Conservation (phyloP, 78 protist species). For the Tieghemostelium lacteum region DNA sequence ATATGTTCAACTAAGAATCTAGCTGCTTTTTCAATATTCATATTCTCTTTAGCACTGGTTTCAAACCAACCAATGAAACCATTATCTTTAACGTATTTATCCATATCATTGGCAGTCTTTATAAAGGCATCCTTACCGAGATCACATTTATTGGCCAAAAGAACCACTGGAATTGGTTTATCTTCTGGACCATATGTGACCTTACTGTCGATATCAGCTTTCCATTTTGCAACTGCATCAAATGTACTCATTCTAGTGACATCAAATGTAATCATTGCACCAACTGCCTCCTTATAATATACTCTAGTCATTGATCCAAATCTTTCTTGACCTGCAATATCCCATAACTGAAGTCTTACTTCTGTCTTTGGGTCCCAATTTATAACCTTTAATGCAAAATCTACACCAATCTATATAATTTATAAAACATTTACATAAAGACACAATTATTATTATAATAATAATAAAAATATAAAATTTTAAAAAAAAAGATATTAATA, state of each 20-base stretch:
- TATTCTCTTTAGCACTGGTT: constrained; percentile 92
- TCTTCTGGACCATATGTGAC: constrained; percentile 63
- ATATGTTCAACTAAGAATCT: constrained; percentile 85
- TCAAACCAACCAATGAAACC: constrained; percentile 92
- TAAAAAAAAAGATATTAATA: too few species aligned
- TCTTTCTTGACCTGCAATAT: constrained; percentile 77
- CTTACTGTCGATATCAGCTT: constrained; percentile 92
- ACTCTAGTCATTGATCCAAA: constrained; percentile 96
- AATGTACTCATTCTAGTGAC: constrained; percentile 94
- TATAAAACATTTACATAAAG: not conserved
- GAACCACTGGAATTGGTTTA: constrained; percentile 92
- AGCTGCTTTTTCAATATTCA: constrained; percentile 88
- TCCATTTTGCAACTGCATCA: constrained; percentile 95
- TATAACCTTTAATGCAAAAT: constrained; percentile 94
- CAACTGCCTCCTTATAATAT: constrained; percentile 97
- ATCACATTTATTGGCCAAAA: constrained; percentile 95
- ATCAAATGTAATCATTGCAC: constrained; percentile 96
- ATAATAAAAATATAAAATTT: too few species aligned
- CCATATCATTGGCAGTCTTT: constrained; percentile 87
- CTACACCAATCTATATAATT: constrained; percentile 92
- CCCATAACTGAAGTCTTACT: constrained; percentile 92
- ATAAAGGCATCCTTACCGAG: constrained; percentile 78
- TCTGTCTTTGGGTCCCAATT: constrained; percentile 85
- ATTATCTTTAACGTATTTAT: constrained; percentile 86
- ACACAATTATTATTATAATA: not conserved